Evolutionary conservation across 176 grass and related monocot species (phyloP).

Genomic region (Typha latifolia): DNA sequence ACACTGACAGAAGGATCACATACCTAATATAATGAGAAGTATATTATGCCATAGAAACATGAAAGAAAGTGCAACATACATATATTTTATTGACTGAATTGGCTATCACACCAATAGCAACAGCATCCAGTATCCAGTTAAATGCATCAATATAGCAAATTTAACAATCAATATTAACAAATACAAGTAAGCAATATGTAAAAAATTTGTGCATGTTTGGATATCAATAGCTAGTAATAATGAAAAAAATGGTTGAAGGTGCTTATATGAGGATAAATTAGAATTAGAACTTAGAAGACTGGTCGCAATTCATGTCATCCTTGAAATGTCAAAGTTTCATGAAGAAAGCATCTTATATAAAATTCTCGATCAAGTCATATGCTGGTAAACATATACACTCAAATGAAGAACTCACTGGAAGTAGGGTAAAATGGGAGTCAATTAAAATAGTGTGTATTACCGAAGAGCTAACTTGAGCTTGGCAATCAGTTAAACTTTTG

Average conservation of each 20-base stretch:
- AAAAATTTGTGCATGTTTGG: no score
- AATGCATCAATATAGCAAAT: neutral
- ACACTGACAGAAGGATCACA: slow-evolving; percentile 56
- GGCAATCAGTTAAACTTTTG: slow-evolving; percentile 25
- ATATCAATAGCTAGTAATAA: no score
- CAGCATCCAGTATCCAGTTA: neutral
- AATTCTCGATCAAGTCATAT: no score
- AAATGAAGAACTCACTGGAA: slow-evolving; percentile 2
- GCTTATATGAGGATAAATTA: no score
- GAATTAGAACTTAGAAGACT: no score
- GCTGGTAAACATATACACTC: neutral
- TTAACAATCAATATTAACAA: neutral
- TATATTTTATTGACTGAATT: neutral
- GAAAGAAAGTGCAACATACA: neutral
- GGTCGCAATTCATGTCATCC: no score
- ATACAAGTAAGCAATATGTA: neutral
- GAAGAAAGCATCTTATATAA: no score
- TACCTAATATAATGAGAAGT: slow-evolving; percentile 12
- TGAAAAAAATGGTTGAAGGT: no score
- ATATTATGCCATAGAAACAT: neutral
- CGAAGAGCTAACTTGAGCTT: slow-evolving; percentile 38
- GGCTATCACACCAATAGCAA: neutral
- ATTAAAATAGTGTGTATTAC: slow-evolving; percentile 9
- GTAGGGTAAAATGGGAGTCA: neutral
- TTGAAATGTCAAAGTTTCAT: no score